Evolutionary conservation across 1,284 basidiomycete species (phyloP), one percentile per base, ranked within the genome.

Genomic region (Trichosporon faecale): DNA sequence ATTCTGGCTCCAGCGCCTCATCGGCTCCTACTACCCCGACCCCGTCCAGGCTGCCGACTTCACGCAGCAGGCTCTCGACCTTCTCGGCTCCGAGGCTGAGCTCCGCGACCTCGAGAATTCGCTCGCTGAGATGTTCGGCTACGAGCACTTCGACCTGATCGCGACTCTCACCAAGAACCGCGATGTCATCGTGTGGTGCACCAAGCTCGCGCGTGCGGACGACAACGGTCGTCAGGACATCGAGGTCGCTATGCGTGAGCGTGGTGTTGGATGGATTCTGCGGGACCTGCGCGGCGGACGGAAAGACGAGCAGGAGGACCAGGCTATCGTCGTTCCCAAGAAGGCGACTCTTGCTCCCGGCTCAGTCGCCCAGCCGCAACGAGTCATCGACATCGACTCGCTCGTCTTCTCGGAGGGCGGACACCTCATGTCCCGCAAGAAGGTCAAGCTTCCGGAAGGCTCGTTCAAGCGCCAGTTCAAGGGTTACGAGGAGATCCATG

Each of bases 221-320:
- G 93, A 92, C 0, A 91, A 98, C 69, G 94, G 95, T 81, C 89
- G 91, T 68, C 89, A 96, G 68, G 95, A 99, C 78, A 88, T 98
- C 44, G 95, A 99, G 84, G 97, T 99, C 2, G 94, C 93, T 0
- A 99, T 99, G 96, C 88, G 97, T 64, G 97, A 99, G 85, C 95
- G 94, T 84, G 94, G 93, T 23, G 89, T 95, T 2, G 95, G 93
- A 1, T 98, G 95, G 94, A 98, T 99, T 80, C 81, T 98, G 67
- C 90, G 93, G 68, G 93, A 94, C 70, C 86, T 99, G 3, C 87
- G 89, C 25, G 92, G 94, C 2, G 92, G 92, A 74, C 86, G 91
- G 23, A 83, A 85, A 5, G 82, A 83, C 18, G 87, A 77, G 6
- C 76, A 76, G 27, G 85, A 91, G 8, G 82, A 82, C 1, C 85